Conservation (phyloP, 202 grass and related monocot species). For the Setaria italica region DNA sequence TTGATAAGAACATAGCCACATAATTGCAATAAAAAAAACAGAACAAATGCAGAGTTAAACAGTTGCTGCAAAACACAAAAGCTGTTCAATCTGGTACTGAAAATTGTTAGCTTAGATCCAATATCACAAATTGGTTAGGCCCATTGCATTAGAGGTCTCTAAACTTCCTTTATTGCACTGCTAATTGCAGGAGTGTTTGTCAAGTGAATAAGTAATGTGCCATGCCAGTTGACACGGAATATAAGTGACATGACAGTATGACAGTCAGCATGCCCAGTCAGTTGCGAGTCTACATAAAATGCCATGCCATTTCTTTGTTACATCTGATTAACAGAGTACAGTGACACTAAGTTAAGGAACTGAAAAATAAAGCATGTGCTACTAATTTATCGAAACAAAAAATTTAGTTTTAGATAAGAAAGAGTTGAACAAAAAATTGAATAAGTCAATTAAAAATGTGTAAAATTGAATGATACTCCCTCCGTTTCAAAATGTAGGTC, state of each 20-base stretch:
- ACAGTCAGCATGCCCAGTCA: background rate
- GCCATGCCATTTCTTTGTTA: background rate
- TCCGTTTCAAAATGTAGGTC: no score
- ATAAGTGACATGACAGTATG: background rate
- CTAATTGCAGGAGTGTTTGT: background rate
- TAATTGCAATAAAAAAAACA: constrained; percentile 4
- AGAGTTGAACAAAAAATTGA: background rate
- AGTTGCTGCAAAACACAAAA: background rate
- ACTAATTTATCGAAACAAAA: constrained; percentile 7
- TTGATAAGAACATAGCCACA: background rate
- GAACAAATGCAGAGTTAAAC: background rate
- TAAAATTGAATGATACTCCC: background rate
- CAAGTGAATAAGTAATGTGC: background rate
- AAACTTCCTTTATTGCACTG: background rate
- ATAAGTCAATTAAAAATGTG: constrained; percentile 3
- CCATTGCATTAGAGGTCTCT: constrained; percentile 11
- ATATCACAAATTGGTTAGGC: background rate
- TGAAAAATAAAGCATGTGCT: background rate
- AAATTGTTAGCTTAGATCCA: constrained; percentile 6
- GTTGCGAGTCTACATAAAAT: background rate
- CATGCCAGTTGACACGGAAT: background rate
- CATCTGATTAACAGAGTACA: background rate
- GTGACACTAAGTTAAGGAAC: background rate
- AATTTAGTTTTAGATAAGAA: background rate
- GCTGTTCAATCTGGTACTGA: background rate